Evolutionary conservation across 371 early-diverging fungal species (phyloP).

Genomic region (Sporodiniella umbellata): DNA sequence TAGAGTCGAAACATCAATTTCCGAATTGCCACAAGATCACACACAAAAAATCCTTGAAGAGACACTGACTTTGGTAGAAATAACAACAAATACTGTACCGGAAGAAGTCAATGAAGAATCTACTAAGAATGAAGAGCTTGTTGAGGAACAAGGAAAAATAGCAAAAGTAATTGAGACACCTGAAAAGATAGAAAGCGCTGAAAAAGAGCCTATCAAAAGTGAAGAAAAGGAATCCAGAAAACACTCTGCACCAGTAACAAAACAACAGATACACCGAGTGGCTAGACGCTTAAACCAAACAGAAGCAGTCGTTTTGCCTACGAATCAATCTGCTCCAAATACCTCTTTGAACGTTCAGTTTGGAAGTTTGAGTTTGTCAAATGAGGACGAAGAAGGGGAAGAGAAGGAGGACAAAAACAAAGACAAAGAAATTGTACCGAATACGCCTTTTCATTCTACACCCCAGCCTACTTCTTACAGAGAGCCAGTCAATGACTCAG

Average conservation of each 20-base stretch:
- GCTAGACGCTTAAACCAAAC: slow-evolving; percentile 17
- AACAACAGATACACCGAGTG: slow-evolving; percentile 4
- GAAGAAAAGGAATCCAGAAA: neutral
- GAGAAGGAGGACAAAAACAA: neutral
- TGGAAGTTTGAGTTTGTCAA: slow-evolving; percentile 17
- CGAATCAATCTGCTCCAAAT: slow-evolving; percentile 6
- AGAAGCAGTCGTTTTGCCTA: slow-evolving; percentile 22
- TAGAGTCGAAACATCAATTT: too few relatives aligned
- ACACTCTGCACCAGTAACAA: neutral
- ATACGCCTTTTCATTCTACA: neutral
- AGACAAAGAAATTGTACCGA: neutral
- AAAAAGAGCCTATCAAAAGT: neutral
- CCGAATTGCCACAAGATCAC: neutral
- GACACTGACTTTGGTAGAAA: too few relatives aligned
- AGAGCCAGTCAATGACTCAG: neutral
- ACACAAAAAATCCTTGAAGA: too few relatives aligned
- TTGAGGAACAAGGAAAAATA: too few relatives aligned
- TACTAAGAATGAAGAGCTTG: too few relatives aligned
- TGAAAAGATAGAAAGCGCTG: neutral
- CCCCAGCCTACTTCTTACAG: slow-evolving; percentile 1
- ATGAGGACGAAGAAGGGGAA: slow-evolving; percentile 7
- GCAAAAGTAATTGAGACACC: too few relatives aligned
- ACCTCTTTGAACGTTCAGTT: slow-evolving; percentile 19
- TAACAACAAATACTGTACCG: neutral
- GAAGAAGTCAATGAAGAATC: too few relatives aligned